Evolutionary conservation across 2,329 filamentous ascomycete species (phyloP).

Genomic region (Sodiomyces alkalinus): DNA sequence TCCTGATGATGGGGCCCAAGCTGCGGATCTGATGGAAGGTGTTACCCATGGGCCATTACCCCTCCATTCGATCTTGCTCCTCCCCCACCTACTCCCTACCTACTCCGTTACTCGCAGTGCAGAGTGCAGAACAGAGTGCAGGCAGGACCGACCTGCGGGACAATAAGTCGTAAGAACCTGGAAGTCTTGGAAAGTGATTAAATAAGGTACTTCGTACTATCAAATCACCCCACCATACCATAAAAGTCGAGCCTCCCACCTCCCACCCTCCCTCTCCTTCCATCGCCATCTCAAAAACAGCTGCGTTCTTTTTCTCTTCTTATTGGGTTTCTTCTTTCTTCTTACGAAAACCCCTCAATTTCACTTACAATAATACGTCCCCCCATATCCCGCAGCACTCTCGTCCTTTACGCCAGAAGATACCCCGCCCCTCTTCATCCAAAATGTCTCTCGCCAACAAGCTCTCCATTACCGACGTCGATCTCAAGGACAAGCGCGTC

Average conservation of each 20-base stretch:
- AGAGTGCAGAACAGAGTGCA: no score
- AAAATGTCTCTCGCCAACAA: constrained; percentile 98
- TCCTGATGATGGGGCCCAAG: no score
- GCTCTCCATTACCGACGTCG: constrained; percentile 89
- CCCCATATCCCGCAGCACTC: constrained; percentile 10
- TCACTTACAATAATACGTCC: constrained; percentile 8
- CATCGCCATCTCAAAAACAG: constrained; percentile 9
- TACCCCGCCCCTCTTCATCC: constrained; percentile 10
- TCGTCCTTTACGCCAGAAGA: constrained; percentile 4
- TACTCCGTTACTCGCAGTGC: no score
- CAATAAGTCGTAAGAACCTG: no score
- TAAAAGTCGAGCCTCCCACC: constrained; percentile 4
- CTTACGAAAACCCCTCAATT: constrained; percentile 4
- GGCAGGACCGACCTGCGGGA: no score
- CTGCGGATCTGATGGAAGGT: no score
- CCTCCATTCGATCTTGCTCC: no score
- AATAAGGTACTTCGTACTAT: no score
- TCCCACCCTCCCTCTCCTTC: constrained; percentile 4
- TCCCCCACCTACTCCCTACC: no score
- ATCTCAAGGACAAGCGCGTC: constrained; percentile 96
- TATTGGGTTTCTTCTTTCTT: constrained; percentile 9
- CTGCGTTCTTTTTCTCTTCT: constrained; percentile 6
- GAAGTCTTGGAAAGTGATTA: constrained; percentile 8
- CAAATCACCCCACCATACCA: constrained; percentile 11
- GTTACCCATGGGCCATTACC: no score